Evolutionary conservation across 768 basidiomycete species (phyloP), one percentile per base, ranked within the genome.

Genomic region (Podaxis sp.): DNA sequence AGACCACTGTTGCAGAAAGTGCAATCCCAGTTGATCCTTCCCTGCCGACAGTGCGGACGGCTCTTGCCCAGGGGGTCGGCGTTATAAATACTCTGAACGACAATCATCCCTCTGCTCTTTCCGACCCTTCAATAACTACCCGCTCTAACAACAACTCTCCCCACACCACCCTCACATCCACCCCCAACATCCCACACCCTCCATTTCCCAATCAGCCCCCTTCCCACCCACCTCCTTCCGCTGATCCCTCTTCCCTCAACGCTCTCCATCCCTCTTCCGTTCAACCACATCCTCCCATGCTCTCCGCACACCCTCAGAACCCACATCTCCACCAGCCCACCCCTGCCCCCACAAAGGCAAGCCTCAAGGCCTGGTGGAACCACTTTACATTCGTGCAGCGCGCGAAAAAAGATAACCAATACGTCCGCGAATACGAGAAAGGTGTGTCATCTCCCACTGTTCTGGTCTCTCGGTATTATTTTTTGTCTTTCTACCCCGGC

Each of bases 291-390:
- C 43, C 55, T 27, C 38, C 64, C 63, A 64, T 66, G 63, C 55
- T 68, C 27, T 65, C 68, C 41, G 63, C 66, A 38, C 61, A 59
- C 57, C 59, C 62, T 6, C 64, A 61, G 25, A 54, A 33, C 11
- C 49, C 62, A 6, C 55, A 57, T 63, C 55, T 43, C 62, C 64
- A 55, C 46, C 53, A 58, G 24, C 59, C 64, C 17, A 12, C 59
- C 11, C 17, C 64, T 5, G 19, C 79, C 25, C 80, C 84, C 5
- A 77, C 80, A 9, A 87, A 80, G 65, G 83, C 85, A 0, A 84
- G 76, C 63, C 83, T 91, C 55, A 89, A 87, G 76, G 83, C 91
- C 9, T 94, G 93, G 92, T 92, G 92, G 89, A 82, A 84, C 51
- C 85, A 87, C 66, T 91, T 94, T 67, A 86, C 84, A 2, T 82